phyloP scores from a whole-genome alignment of 805 yeast species.

The Spathaspora passalidarum region DNA sequence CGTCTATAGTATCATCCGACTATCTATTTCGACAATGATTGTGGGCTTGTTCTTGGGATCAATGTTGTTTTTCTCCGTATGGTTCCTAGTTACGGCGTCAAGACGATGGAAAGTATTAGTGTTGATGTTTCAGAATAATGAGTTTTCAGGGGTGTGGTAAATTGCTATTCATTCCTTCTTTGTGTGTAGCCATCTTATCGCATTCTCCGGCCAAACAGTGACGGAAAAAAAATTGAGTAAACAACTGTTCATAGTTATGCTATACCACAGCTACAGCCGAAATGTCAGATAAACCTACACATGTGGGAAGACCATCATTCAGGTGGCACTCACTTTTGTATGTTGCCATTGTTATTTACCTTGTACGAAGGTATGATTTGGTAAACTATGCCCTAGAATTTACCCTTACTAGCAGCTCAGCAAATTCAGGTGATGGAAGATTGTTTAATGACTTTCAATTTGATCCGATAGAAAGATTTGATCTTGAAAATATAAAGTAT shows the following conservation, averaged over 20 bases:
- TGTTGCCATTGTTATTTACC: not conserved
- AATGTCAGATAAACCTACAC: not conserved
- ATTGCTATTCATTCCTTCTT: not conserved
- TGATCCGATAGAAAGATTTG: constrained; percentile 29
- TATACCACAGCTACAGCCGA: not conserved
- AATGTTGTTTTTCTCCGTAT: constrained; percentile 10
- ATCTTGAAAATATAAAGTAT: constrained; percentile 19
- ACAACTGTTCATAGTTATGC: no score
- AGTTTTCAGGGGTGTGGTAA: constrained; percentile 7
- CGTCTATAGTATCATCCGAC: constrained; percentile 15
- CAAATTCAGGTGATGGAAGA: constrained; percentile 2
- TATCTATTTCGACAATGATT: constrained; percentile 11
- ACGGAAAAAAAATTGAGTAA: no score
- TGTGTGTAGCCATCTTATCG: not conserved
- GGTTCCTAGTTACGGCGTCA: constrained; percentile 12
- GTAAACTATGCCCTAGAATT: not conserved
- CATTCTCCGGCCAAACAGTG: no score
- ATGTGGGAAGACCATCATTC: not conserved
- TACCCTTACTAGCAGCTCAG: not conserved
- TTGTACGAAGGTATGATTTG: constrained; percentile 3
- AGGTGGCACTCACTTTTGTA: not conserved
- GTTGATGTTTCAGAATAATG: constrained; percentile 5
- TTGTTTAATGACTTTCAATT: constrained; percentile 21
- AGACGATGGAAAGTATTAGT: constrained; percentile 14
- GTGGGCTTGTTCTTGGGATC: constrained; percentile 13